Base-by-base conservation (phyloP, 1,284 basidiomycete species). In the Wallemia ichthyophaga region DNA sequence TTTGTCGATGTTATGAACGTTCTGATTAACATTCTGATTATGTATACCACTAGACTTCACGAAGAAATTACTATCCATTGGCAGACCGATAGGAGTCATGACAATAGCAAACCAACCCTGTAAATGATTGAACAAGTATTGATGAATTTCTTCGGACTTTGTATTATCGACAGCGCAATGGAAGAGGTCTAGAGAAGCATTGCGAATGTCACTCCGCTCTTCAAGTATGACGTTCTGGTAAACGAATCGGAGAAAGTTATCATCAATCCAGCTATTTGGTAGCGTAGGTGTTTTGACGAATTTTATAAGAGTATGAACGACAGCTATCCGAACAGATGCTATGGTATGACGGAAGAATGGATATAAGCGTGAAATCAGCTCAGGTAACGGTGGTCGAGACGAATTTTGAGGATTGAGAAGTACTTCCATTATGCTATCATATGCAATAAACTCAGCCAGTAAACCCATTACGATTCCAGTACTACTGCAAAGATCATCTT, bases 331-430 rank as follows among this genome's bases (percentile, higher is more conserved):
- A 59, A 99, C 94, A 63, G 82, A 83, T 0, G 85, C 73, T 66
- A 99, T 98, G 0, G 92, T 94, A 70, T 99, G 94, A 13, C 94
- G 83, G 73, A 98, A 92, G 75, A 94, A 98, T 1, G 91, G 86
- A 70, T 88, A 98, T 19, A 95, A 73, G 0, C 82, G 85, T 1
- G 87, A 83, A 17, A 94, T 85, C 57, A 96, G 77, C 0, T 75
- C 76, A 15, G 80, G 76, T 31, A 95, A 75, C 3, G 84, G 81
- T 61, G 80, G 72, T n/a, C 83, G 86, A 1, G 23, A 76, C 82
- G 61, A 68, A 87, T 83, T 80, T 80, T 62, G 71, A 57, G 79
- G 73, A 63, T 80, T 76, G 0, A 78, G 80, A 1, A 92, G 75
- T 37, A 86, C 78, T 27, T 75, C 71, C 48, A 92, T 85, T 15